A percentile compares a stretch with the other conserved stretches of the same genome.
Evolutionary conservation across 2,329 filamentous ascomycete genomes (phyloP).

Genomic region (Aspergillus tubingensis): DNA sequence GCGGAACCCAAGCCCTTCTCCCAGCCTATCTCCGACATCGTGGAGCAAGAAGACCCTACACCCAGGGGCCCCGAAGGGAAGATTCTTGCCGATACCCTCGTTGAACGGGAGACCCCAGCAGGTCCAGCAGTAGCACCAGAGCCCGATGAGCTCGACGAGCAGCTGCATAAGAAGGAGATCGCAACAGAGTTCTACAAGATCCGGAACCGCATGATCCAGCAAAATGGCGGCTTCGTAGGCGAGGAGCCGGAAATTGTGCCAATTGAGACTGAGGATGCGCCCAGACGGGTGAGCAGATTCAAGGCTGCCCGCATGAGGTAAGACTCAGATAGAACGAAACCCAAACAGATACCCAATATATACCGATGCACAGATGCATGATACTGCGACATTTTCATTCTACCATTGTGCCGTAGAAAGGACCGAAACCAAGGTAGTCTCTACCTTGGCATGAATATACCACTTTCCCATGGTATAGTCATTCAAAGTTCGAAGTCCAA

Average conservation of each 20-base stretch:
- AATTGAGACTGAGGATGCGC: slow-evolving; percentile 62
- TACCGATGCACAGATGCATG: neutral
- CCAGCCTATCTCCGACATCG: slow-evolving; percentile 34
- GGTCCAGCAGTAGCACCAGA: slow-evolving; percentile 43
- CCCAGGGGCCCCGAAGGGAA: slow-evolving; percentile 49
- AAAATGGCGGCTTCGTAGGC: slow-evolving; percentile 78
- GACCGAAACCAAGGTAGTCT: slow-evolving; percentile 1
- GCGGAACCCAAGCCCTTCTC: slow-evolving; percentile 42
- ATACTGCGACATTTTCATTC: no score
- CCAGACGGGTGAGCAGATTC: slow-evolving; percentile 49
- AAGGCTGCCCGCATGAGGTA: slow-evolving; percentile 48
- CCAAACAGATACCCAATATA: slow-evolving; percentile 21
- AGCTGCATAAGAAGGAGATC: slow-evolving; percentile 73
- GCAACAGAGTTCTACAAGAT: slow-evolving; percentile 79
- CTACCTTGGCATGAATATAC: slow-evolving; percentile 18
- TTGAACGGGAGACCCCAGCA: slow-evolving; percentile 51
- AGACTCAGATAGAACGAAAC: slow-evolving; percentile 12
- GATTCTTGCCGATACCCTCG: slow-evolving; percentile 60
- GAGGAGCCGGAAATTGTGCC: slow-evolving; percentile 68
- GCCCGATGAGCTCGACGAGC: slow-evolving; percentile 70
- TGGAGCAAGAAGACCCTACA: slow-evolving; percentile 21
- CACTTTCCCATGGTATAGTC: slow-evolving; percentile 21
- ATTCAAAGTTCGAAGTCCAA: slow-evolving; percentile 28
- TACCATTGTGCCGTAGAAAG: slow-evolving; percentile 6
- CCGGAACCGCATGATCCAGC: slow-evolving; percentile 79